phyloP scores from a whole-genome alignment of 2,329 filamentous ascomycete genomes.

The Dryadomyces quercivorus region DNA sequence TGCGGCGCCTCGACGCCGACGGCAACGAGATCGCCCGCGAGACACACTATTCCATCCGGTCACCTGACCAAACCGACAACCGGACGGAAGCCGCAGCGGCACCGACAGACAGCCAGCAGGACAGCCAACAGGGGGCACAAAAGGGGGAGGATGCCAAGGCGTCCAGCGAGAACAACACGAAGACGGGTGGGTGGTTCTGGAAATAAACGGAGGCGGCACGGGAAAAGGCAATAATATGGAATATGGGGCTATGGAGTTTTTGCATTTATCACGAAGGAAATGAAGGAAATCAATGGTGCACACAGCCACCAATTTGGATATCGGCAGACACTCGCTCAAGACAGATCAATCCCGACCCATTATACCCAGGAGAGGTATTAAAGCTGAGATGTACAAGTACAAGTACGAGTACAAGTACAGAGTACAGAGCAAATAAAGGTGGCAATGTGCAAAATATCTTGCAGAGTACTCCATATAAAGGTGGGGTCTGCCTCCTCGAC shows the following conservation, averaged over 20 bases:
- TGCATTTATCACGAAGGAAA: neutral
- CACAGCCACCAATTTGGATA: neutral
- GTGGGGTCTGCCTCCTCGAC: too few species aligned
- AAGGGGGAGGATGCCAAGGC: neutral
- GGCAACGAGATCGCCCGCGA: slow-evolving; percentile 28
- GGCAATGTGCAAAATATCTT: too few species aligned
- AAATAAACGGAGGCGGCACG: slow-evolving; percentile 18
- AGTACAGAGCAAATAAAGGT: too few species aligned
- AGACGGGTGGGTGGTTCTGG: slow-evolving; percentile 27
- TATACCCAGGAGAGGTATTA: too few species aligned
- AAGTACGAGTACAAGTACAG: too few species aligned
- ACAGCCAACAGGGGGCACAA: neutral
- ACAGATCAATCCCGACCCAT: too few species aligned
- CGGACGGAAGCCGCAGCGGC: neutral
- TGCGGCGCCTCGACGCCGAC: slow-evolving; percentile 26
- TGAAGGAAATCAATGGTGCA: neutral
- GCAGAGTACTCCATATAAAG: too few species aligned
- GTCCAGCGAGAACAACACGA: slow-evolving; percentile 2
- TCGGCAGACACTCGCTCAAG: neutral
- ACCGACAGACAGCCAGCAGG: neutral
- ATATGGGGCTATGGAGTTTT: neutral
- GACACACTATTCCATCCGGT: slow-evolving; percentile 16
- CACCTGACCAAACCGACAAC: neutral
- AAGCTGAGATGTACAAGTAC: too few species aligned
- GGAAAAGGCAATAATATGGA: too few species aligned